These are phyloP conservation scores for Acacia pycnantha DNA, from an alignment of 331 rosid species.

Conservation along the genomic window DNA sequence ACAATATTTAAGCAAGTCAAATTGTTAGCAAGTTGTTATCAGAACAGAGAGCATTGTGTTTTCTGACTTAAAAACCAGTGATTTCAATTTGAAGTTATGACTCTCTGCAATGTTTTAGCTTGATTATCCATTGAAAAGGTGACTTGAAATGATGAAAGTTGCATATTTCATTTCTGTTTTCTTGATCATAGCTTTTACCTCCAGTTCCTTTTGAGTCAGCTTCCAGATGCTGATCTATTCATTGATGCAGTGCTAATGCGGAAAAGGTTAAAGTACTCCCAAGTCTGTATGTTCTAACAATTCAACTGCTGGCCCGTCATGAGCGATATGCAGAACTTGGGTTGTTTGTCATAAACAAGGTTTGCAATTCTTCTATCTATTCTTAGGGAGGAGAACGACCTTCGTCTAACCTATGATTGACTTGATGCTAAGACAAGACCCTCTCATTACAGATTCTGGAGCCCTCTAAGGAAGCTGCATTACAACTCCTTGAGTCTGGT, in stretches of 20 bases:
- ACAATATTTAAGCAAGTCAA: neutral
- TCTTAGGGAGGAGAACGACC: conserved; percentile 11
- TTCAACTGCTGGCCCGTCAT: conserved; percentile 74
- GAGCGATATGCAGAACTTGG: conserved; percentile 89
- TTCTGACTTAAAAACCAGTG: neutral
- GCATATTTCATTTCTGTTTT: conserved; percentile 9
- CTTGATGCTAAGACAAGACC: conserved; percentile 25
- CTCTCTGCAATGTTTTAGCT: conserved; percentile 1
- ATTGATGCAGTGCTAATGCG: conserved; percentile 62
- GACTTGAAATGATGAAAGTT: conserved; percentile 26
- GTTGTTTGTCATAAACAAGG: conserved; percentile 84
- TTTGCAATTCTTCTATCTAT: conserved; percentile 24
- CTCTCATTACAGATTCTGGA: conserved; percentile 69
- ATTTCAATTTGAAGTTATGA: neutral
- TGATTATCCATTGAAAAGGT: conserved; percentile 4
- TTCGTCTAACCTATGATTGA: conserved; percentile 21
- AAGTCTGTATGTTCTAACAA: conserved; percentile 64
- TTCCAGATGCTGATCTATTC: conserved; percentile 24
- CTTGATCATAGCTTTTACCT: conserved; percentile 6
- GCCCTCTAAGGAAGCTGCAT: conserved; percentile 93
- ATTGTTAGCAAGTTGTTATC: neutral
- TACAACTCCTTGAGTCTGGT: conserved; percentile 92
- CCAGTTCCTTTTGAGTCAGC: neutral
- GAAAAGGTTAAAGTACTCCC: conserved; percentile 78
- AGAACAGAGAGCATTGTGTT: conserved; percentile 2